Base-by-base conservation (phyloP, 768 basidiomycete genomes). In the Cystofilobasidium macerans region DNA sequence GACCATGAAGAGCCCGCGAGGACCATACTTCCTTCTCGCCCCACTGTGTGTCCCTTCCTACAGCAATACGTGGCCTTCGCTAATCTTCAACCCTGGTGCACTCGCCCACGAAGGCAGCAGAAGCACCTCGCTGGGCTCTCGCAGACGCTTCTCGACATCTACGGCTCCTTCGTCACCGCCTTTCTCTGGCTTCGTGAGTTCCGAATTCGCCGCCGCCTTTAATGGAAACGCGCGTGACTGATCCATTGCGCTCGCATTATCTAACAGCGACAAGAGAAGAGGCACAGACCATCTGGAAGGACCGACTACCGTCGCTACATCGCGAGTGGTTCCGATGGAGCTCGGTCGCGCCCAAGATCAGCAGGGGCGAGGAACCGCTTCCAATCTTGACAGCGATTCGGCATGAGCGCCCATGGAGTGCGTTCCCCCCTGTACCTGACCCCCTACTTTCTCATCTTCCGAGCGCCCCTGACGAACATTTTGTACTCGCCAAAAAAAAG, bases 281-380 rank as follows among this genome's bases (percentile, higher is more conserved):
- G 22, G 60, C 64, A 20, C 28, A 53, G 57, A 67, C 47, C 7
- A 67, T 67, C 65, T 67, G 65, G 65, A 60, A 61, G 30, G 65
- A 67, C 36, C 58, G 65, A 1, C 42, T 61, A 40, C 65, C 69
- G n/a, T 40, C 53, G 4, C 51, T 69, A 3, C 64, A 65, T 36
- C 59, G 64, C 35, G 69, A 69, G 36, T 69, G 69, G 65, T 69
- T 69, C 54, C 64, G 64, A 20, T 69, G 64, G 69, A 58, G 56
- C 20, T 62, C 56, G 24, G 69, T 64, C 61, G 64, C 69, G 26
- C 64, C 56, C 13, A 69, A 65, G 45, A 69, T 69, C 63, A 65
- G 58, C 36, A 60, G 57, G 22, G 69, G 59, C 8, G 69, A 69
- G n/a, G 69, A 69, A 40, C 69, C 69, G 26, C 45, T 69, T 40